Evolutionary conservation across 331 rosid genomes (phyloP), one percentile per base, ranked within the genome.

Genomic region (Quercus lobata): DNA sequence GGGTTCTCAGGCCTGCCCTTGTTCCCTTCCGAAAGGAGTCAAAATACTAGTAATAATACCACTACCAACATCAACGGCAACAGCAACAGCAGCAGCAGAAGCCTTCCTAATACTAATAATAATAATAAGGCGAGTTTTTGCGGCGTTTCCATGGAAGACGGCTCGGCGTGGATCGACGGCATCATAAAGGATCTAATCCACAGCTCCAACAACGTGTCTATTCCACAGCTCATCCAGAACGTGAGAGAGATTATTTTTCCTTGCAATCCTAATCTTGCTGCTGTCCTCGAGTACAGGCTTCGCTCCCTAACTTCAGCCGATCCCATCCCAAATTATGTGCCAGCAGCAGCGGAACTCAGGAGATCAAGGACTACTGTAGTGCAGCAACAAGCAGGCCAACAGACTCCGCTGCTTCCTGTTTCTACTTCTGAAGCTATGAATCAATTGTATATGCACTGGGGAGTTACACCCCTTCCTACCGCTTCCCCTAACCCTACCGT

Each of bases 1-100:
- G 98, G 99, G 19, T 96, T 96, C 79, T 96, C 99, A 0, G 99
- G 99, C 32, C 84, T 96, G 35, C 99, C 99, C 16, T 76, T 96
- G 71, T 96, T 96, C 76, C 96, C 97, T 14, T 91, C 97, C 2
- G 92, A 91, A 69, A 84, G 84, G 17, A 82, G 76, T 80, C 80
- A 72, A 16, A 74, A 79, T 46, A 8, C 1, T 8, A 8, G 46
- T 41, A 69, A 14, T 41, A 16, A 49, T 24, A 65, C 15, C 57
- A 70, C 34, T 41, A 29, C 15, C 41, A 74, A 66, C 24, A 69
- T 16, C 17, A 49, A 49, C 17, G 3, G 12, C 46, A 41, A 46
- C 5, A 0, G n/a, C n/a, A n/a, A n/a, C n/a, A n/a, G n/a, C n/a
- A n/a, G 11, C 35, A 14, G 17, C 49, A 55, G 27, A 10, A n/a